A percentile compares a stretch with the other conserved stretches of the same genome.
These are phyloP conservation scores for Volvariella surrecta DNA, from an alignment of 1,284 basidiomycete genomes.

Conservation along the genomic window DNA sequence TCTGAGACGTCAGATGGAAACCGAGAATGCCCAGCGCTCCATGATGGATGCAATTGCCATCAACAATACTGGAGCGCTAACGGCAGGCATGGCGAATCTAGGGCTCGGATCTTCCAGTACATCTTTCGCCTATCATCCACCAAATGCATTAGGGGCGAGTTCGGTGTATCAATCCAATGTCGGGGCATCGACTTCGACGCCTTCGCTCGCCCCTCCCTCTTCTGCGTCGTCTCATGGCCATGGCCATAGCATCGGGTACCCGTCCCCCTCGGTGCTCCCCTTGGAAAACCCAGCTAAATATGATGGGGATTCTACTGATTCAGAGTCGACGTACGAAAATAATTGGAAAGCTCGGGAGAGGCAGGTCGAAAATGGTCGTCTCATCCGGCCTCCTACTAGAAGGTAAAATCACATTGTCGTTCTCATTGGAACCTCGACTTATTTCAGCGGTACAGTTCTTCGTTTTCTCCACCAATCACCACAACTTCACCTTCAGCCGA, in stretches of 20 bases:
- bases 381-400: not conserved
- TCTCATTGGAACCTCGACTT: not conserved
- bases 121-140: conserved; percentile 1
- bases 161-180: too few species aligned
- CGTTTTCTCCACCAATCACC: conserved; percentile 40
- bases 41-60: conserved; percentile 20
- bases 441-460: not conserved
- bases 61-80: conserved; percentile 10
- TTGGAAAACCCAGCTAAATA: conserved; percentile 31
- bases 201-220: not conserved
- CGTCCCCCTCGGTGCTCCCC: conserved; percentile 23
- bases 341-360: conserved; percentile 13
- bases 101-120: conserved; percentile 10
- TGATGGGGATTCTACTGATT: conserved; percentile 36
- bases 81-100: conserved; percentile 9
- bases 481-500: conserved; percentile 49
- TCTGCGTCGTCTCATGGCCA: not conserved
- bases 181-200: conserved; percentile 2
- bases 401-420: conserved; percentile 3
- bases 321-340: conserved; percentile 24
- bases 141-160: not conserved
- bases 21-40: conserved; percentile 25
- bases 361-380: conserved; percentile 11
- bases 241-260: too few species aligned
- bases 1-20: conserved; percentile 25